These are phyloP conservation scores for Cystobasidium tubakii DNA, from an alignment of 768 basidiomycete genomes.

Conservation along the genomic window DNA sequence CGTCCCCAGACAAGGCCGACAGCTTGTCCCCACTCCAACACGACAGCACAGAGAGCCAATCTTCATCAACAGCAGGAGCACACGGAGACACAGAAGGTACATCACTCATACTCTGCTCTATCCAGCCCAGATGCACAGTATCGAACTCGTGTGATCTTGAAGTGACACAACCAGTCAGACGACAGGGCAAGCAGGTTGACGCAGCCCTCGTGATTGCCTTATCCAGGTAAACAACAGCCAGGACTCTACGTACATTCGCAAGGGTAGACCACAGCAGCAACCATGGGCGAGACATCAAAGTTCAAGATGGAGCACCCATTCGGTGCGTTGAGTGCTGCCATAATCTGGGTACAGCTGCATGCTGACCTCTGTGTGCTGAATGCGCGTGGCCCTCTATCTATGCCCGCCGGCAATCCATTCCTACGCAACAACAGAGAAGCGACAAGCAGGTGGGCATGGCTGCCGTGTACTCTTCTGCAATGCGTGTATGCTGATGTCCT, in stretches of 20 bases:
- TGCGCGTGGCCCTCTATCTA: neutral
- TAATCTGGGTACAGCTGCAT: neutral
- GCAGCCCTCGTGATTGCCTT: neutral
- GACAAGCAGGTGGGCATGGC: constrained; percentile 34
- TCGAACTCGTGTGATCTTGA: too few species aligned
- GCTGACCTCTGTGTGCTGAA: constrained; percentile 11
- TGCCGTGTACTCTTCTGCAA: neutral
- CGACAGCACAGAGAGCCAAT: neutral
- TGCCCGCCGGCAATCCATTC: neutral
- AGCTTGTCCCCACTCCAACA: constrained; percentile 19
- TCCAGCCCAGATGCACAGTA: too few species aligned
- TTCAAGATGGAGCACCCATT: constrained; percentile 99
- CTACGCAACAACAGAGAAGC: constrained; percentile 3
- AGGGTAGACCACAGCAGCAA: neutral
- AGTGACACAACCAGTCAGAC: neutral
- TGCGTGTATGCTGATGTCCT: neutral
- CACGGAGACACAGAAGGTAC: neutral
- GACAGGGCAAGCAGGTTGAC: neutral
- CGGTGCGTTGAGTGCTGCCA: constrained; percentile 58
- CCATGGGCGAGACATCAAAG: constrained; percentile 63
- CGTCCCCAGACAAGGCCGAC: neutral
- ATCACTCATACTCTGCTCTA: too few species aligned
- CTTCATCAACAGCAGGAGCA: neutral
- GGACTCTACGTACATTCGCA: neutral
- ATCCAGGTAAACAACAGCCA: neutral